These are phyloP conservation scores for Hymenoscyphus occultus DNA, from an alignment of 2,329 filamentous ascomycete genomes.

Conservation along the genomic window DNA sequence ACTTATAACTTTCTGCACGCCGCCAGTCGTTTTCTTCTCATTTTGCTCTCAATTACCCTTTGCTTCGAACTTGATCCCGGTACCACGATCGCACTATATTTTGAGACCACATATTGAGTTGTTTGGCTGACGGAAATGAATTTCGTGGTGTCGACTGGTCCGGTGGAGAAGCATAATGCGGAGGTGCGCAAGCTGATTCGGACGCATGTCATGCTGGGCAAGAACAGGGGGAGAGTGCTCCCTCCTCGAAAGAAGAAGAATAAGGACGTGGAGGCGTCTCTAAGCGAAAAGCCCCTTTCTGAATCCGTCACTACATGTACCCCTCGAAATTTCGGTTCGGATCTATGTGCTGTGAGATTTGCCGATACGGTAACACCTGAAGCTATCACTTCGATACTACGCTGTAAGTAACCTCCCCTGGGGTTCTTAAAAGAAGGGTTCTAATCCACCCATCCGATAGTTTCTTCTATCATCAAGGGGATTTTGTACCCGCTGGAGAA, in stretches of 20 bases:
- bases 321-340: neutral
- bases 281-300: neutral
- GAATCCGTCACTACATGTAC: neutral
- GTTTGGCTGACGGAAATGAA: neutral
- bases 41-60: neutral
- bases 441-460: neutral
- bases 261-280: neutral
- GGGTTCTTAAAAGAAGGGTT: too few species aligned
- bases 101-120: neutral
- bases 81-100: neutral
- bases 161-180: constrained; percentile 31
- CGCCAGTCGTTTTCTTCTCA: neutral
- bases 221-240: constrained; percentile 30
- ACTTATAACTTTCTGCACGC: neutral
- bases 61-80: neutral
- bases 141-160: constrained; percentile 26
- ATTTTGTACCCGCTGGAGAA: neutral
- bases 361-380: neutral
- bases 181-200: constrained; percentile 26
- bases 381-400: neutral
- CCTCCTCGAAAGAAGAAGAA: constrained; percentile 37
- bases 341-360: neutral
- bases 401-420: neutral
- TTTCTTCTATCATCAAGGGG: neutral
- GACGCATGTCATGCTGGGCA: constrained; percentile 25